These are phyloP conservation scores for Phytophthora ohioensis DNA, from an alignment of 352 stramenopile species.

Conservation along the genomic window DNA sequence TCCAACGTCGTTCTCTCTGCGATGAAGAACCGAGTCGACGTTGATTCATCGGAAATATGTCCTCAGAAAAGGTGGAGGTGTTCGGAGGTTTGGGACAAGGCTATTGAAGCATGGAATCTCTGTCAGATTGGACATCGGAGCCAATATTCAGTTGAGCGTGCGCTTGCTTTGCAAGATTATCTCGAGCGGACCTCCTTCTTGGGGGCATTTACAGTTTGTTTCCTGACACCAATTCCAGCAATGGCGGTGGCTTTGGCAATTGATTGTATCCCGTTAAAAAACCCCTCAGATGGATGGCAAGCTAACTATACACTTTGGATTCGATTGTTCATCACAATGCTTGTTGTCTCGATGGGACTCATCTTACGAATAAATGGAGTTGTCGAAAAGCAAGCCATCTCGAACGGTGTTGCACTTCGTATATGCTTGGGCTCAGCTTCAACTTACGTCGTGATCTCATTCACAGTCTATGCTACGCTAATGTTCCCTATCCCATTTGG, in stretches of 20 bases:
- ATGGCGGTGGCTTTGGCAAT: background rate
- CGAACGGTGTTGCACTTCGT: background rate
- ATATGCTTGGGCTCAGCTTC: background rate
- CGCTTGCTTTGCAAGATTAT: constrained; percentile 1
- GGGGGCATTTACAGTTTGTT: background rate
- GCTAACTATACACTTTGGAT: background rate
- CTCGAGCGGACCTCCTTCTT: background rate
- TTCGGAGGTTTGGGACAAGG: background rate
- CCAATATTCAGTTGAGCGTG: constrained; percentile 1
- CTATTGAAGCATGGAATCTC: background rate
- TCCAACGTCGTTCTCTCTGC: background rate
- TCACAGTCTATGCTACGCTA: background rate
- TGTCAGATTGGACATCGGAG: background rate
- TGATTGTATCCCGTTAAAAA: background rate
- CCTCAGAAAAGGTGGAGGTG: background rate
- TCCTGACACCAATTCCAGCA: background rate
- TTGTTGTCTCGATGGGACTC: background rate
- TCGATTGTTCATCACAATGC: background rate
- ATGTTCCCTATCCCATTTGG: background rate
- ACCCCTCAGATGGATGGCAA: background rate
- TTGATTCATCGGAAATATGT: background rate
- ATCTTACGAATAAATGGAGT: background rate
- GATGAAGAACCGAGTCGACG: background rate
- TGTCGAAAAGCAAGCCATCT: background rate
- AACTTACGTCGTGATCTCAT: background rate